phyloP scores from a whole-genome alignment of 2,329 filamentous ascomycete genomes.

The Teratosphaeria zuluensis region DNA sequence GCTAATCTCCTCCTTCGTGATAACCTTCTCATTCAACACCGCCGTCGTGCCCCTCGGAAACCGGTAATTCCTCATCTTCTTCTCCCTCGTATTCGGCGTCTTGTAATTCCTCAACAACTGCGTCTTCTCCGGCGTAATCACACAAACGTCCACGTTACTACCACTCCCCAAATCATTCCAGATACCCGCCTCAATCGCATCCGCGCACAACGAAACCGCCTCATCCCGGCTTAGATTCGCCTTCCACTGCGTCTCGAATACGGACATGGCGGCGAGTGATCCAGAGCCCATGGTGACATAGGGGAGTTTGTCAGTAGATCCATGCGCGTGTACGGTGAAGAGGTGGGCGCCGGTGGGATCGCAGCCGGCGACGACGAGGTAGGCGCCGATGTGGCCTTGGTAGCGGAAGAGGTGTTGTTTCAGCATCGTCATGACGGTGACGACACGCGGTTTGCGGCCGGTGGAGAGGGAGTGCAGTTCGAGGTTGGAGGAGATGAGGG shows the following conservation, averaged over 20 bases:
- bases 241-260: slow-evolving; percentile 97
- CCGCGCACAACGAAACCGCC: slow-evolving; percentile 70
- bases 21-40: slow-evolving; percentile 90
- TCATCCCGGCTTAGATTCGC: slow-evolving; percentile 63
- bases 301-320: slow-evolving; percentile 94
- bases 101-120: slow-evolving; percentile 87
- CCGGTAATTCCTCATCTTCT: slow-evolving; percentile 88
- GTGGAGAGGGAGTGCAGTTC: slow-evolving; percentile 95
- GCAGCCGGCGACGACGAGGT: slow-evolving; percentile 92
- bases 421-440: slow-evolving; percentile 98
- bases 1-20: slow-evolving; percentile 84
- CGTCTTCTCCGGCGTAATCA: slow-evolving; percentile 94
- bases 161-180: slow-evolving; percentile 97
- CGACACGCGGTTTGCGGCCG: slow-evolving; percentile 90
- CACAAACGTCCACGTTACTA: slow-evolving; percentile 91
- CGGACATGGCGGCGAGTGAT: slow-evolving; percentile 90
- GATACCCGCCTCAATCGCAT: slow-evolving; percentile 92
- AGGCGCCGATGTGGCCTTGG: slow-evolving; percentile 95
- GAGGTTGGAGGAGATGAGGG: slow-evolving; percentile 96
- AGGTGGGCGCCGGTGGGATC: slow-evolving; percentile 92
- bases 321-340: slow-evolving; percentile 97
- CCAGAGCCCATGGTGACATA: slow-evolving; percentile 99
- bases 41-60: slow-evolving; percentile 91
- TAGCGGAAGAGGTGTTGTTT: slow-evolving; percentile 99
- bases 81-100: slow-evolving; percentile 79